Percentiles rank a stretch among this genome's conserved stretches.
Conservation (phyloP, 805 yeast species). For the Blastobotrys terrestris region DNA sequence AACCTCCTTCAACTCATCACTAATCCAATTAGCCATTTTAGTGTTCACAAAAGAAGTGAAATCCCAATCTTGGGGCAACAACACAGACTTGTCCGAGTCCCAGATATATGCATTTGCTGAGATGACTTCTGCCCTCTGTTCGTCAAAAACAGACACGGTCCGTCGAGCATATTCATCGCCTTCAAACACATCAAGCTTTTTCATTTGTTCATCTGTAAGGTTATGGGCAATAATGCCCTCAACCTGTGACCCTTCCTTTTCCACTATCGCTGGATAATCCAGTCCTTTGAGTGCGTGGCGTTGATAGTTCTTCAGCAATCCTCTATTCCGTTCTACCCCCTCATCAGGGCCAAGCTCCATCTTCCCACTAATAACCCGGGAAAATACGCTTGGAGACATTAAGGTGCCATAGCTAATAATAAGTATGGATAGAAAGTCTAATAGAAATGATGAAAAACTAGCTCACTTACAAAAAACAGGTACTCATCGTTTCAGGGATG, state of each 20-base stretch:
- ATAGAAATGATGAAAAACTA: neutral
- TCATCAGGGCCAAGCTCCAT: constrained; percentile 5
- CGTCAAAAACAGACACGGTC: constrained; percentile 13
- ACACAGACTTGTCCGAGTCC: constrained; percentile 13
- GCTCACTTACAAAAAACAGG: constrained; percentile 9
- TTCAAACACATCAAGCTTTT: constrained; percentile 23
- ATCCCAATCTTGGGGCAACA: constrained; percentile 22
- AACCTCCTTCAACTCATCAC: constrained; percentile 15
- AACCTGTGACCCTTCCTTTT: constrained; percentile 8
- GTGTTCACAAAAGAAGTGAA: constrained; percentile 15
- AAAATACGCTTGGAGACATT: constrained; percentile 20
- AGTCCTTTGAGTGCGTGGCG: constrained; percentile 17
- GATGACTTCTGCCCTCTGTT: neutral
- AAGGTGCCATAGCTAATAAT: constrained; percentile 24
- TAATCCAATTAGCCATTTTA: constrained; percentile 18
- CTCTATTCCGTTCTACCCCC: constrained; percentile 12
- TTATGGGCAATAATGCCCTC: constrained; percentile 18
- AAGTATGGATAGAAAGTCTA: neutral
- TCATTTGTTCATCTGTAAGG: constrained; percentile 14
- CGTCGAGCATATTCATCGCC: constrained; percentile 22
- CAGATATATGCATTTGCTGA: constrained; percentile 19
- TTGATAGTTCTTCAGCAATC: constrained; percentile 14
- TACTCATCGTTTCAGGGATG: neutral
- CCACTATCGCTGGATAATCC: constrained; percentile 22
- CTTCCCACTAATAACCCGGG: constrained; percentile 16